Percentiles rank a stretch among this genome's conserved stretches.
Evolutionary conservation across 768 basidiomycete genomes (phyloP).

Genomic region (Postia placenta): DNA sequence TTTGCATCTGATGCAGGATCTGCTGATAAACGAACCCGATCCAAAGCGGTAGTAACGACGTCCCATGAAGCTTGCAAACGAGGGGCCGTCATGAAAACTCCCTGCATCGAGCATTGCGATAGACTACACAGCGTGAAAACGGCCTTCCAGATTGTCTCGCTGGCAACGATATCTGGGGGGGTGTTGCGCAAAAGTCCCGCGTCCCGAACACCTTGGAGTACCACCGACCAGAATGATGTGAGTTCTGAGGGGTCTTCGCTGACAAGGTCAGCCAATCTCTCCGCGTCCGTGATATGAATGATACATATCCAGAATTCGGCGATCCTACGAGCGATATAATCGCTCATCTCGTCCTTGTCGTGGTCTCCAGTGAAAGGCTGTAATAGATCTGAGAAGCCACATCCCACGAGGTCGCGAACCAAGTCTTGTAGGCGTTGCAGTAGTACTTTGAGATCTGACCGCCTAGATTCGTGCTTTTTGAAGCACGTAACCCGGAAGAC

Average conservation of each 20-base stretch:
- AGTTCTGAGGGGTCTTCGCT: conserved; percentile 10
- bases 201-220: conserved; percentile 17
- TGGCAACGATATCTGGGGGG: conserved; percentile 34
- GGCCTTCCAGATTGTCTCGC: conserved; percentile 69
- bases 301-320: conserved; percentile 74
- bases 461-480: conserved; percentile 13
- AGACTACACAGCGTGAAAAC: conserved; percentile 67
- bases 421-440: neutral
- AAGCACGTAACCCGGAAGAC: conserved; percentile 34
- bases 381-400: conserved; percentile 42
- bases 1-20: conserved; percentile 37
- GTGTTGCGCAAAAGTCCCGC: conserved; percentile 16
- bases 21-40: conserved; percentile 49
- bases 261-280: conserved; percentile 7
- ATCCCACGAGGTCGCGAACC: conserved; percentile 35
- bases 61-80: conserved; percentile 61
- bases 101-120: conserved; percentile 69
- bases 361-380: conserved; percentile 17
- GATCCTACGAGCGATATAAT: conserved; percentile 22
- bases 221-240: conserved; percentile 41
- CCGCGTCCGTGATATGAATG: conserved; percentile 40
- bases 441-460: conserved; percentile 15
- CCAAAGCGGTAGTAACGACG: conserved; percentile 50
- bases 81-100: conserved; percentile 32
- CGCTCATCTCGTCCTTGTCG: neutral